phyloP scores from a whole-genome alignment of 2,329 filamentous ascomycete species.

The Triangularia verruculosa region DNA sequence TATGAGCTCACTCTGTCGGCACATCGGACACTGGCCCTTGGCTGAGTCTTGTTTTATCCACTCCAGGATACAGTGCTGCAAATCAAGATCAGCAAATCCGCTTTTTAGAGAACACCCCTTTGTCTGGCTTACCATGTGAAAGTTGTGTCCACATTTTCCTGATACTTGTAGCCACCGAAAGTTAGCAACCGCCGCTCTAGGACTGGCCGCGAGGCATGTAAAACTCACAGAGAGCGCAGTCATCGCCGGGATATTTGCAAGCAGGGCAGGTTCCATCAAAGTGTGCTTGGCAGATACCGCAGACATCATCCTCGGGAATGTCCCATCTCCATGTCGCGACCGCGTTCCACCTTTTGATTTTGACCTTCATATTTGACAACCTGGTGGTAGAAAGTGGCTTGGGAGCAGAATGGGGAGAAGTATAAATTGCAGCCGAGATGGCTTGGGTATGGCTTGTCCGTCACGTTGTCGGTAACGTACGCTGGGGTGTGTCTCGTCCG shows the following conservation, averaged over 20 bases:
- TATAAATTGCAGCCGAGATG: no score
- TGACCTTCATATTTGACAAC: slow-evolving; percentile 79
- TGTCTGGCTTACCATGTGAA: slow-evolving; percentile 73
- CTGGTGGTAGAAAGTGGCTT: background rate
- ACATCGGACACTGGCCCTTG: slow-evolving; percentile 96
- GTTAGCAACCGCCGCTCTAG: background rate
- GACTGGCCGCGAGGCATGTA: background rate
- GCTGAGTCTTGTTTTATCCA: slow-evolving; percentile 96
- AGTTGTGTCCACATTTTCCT: slow-evolving; percentile 94
- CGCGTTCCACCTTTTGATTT: slow-evolving; percentile 86
- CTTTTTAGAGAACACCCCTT: background rate
- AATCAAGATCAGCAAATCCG: slow-evolving; percentile 9
- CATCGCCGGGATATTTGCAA: slow-evolving; percentile 96
- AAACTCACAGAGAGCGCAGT: slow-evolving; percentile 79
- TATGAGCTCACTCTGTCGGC: slow-evolving; percentile 71
- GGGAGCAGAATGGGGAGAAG: no score
- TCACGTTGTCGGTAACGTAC: background rate
- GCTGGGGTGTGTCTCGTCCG: background rate
- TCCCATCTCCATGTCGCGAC: slow-evolving; percentile 98
- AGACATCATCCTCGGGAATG: slow-evolving; percentile 94
- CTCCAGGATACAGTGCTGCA: slow-evolving; percentile 86
- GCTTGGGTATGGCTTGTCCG: background rate
- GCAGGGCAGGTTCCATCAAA: slow-evolving; percentile 97
- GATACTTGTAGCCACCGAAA: slow-evolving; percentile 59
- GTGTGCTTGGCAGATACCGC: slow-evolving; percentile 95